phyloP scores from a whole-genome alignment of 257 asterid species.

The Nicotiana otophora region DNA sequence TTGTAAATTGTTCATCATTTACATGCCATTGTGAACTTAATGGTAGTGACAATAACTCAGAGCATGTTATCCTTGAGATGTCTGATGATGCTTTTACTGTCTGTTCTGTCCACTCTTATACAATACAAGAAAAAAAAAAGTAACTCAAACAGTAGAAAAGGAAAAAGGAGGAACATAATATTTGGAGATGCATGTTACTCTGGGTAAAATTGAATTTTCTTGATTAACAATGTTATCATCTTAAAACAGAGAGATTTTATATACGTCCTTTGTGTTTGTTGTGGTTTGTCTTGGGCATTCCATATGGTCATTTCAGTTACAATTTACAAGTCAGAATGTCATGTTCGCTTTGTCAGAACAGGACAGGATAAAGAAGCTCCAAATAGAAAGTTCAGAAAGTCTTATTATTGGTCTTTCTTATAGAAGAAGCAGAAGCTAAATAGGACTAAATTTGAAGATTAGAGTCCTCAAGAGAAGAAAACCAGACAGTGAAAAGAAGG shows the following conservation, averaged over 20 bases:
- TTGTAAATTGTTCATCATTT: background rate
- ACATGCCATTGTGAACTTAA: background rate
- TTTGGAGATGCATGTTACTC: constrained; percentile 1
- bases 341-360: background rate
- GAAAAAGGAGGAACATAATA: background rate
- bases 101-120: background rate
- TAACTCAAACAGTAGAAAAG: background rate
- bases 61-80: background rate
- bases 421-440: background rate
- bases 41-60: background rate
- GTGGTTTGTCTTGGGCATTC: background rate
- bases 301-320: background rate
- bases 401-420: background rate
- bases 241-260: background rate
- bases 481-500: background rate
- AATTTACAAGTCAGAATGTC: background rate
- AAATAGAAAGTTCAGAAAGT: background rate
- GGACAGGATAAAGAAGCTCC: background rate
- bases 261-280: background rate
- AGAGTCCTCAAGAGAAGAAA: background rate
- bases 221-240: constrained; percentile 1
- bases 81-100: background rate
- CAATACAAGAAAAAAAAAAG: background rate
- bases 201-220: background rate
- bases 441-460: background rate